Percentiles rank a stretch among this genome's conserved stretches.
phyloP scores from a whole-genome alignment of 139 green algal genomes.

The Coelastrella sp. region DNA sequence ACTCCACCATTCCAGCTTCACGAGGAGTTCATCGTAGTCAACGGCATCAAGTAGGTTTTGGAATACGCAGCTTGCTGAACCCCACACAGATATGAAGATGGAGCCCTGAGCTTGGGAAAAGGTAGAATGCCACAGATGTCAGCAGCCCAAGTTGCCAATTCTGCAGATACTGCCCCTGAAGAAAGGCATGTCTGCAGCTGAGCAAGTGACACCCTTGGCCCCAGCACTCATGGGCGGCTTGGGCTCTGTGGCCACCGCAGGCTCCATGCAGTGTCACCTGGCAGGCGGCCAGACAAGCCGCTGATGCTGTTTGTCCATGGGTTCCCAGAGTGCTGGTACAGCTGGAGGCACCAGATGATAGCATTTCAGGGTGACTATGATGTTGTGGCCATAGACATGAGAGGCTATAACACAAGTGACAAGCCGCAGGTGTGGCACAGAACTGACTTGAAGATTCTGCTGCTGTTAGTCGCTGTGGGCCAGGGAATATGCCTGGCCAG shows the following conservation, averaged over 20 bases:
- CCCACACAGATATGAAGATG: background rate
- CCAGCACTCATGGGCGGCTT: background rate
- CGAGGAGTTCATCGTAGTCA: slow-evolving; percentile 40
- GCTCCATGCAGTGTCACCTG: slow-evolving; percentile 54
- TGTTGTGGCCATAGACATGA: slow-evolving; percentile 73
- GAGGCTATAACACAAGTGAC: slow-evolving; percentile 63
- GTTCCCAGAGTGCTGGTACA: slow-evolving; percentile 72
- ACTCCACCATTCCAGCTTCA: slow-evolving; percentile 15
- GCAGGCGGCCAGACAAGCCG: slow-evolving; percentile 47
- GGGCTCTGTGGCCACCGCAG: slow-evolving; percentile 11
- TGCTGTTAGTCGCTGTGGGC: too few species aligned
- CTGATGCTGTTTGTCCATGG: slow-evolving; percentile 77
- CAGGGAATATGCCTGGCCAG: too few species aligned
- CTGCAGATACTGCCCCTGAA: background rate
- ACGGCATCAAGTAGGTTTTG: slow-evolving; percentile 33
- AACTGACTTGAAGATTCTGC: background rate
- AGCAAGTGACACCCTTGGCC: background rate
- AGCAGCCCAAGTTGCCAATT: background rate
- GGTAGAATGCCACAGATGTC: background rate
- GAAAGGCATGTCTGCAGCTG: background rate
- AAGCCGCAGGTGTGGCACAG: slow-evolving; percentile 57
- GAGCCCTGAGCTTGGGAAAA: background rate
- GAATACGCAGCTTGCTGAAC: background rate
- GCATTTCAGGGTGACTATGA: slow-evolving; percentile 63
- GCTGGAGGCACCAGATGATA: slow-evolving; percentile 56